Conservation (phyloP, 176 grass and related monocot species). For the Hyparrhenia diplandra region DNA sequence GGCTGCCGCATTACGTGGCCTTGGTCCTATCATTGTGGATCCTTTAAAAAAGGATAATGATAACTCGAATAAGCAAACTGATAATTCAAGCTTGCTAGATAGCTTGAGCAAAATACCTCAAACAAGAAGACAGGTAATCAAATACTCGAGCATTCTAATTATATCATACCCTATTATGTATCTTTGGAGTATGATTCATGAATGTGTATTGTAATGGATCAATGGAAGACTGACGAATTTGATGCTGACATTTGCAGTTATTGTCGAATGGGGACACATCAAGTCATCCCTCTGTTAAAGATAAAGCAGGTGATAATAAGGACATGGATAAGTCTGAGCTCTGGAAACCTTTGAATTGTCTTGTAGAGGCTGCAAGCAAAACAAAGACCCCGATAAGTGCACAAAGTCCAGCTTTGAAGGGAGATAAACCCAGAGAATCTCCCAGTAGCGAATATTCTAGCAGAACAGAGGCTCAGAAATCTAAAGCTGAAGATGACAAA, state of each 20-base stretch:
- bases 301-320: conserved; percentile 37
- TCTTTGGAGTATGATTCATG: conserved; percentile 22
- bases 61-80: conserved; percentile 41
- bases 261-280: conserved; percentile 55
- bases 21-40: conserved; percentile 58
- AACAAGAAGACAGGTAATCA: conserved; percentile 68
- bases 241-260: conserved; percentile 42
- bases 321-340: conserved; percentile 61
- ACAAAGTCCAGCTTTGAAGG: conserved; percentile 42
- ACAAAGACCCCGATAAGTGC: conserved; percentile 49
- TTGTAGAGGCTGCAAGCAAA: conserved; percentile 71
- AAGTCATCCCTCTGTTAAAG: conserved; percentile 44
- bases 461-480: conserved; percentile 46
- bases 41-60: conserved; percentile 43
- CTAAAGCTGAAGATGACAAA: conserved; percentile 54
- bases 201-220: not conserved
- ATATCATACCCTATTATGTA: not conserved
- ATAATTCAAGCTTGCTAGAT: conserved; percentile 51
- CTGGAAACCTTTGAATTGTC: conserved; percentile 79
- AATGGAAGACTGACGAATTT: conserved; percentile 16
- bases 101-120: conserved; percentile 54
- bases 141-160: not conserved
- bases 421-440: conserved; percentile 38
- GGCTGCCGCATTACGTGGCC: conserved; percentile 46
- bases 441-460: conserved; percentile 35